These are phyloP conservation scores for Solanum chilense DNA, from an alignment of 257 asterid species.

Conservation along the genomic window DNA sequence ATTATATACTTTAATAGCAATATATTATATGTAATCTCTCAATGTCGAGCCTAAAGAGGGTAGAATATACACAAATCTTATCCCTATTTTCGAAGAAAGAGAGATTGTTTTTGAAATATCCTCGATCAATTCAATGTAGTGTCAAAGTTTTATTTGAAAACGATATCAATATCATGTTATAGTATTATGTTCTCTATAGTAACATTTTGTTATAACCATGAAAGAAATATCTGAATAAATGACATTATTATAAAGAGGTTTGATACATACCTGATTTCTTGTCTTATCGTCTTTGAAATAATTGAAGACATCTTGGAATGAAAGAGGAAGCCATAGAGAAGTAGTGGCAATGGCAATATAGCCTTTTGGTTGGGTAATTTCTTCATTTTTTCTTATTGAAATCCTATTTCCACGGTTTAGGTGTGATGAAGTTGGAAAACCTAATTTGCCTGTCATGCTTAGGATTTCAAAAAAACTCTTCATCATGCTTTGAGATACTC, in stretches of 20 bases:
- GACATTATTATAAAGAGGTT: background rate
- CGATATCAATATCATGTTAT: background rate
- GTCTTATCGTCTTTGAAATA: slow-evolving; percentile 40
- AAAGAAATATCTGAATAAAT: background rate
- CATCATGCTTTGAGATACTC: slow-evolving; percentile 56
- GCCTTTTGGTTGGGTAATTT: slow-evolving; percentile 27
- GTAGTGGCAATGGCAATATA: slow-evolving; percentile 37
- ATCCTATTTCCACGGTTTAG: slow-evolving; percentile 30
- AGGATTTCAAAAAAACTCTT: slow-evolving; percentile 37
- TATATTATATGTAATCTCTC: background rate
- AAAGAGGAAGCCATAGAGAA: slow-evolving; percentile 51
- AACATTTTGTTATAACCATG: background rate
- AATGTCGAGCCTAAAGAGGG: background rate
- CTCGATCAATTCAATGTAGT: background rate
- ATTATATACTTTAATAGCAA: background rate
- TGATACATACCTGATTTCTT: slow-evolving; percentile 17
- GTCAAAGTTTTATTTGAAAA: background rate
- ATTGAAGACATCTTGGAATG: slow-evolving; percentile 18
- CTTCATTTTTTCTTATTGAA: slow-evolving; percentile 23
- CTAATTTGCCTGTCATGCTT: slow-evolving; percentile 33
- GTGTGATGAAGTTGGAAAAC: slow-evolving; percentile 23
- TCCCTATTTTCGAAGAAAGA: background rate
- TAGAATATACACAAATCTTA: background rate
- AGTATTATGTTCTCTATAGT: background rate
- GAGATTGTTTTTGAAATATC: background rate